phyloP scores from a whole-genome alignment of 2,329 filamentous ascomycete genomes.

The Alternaria triticimaculans region DNA sequence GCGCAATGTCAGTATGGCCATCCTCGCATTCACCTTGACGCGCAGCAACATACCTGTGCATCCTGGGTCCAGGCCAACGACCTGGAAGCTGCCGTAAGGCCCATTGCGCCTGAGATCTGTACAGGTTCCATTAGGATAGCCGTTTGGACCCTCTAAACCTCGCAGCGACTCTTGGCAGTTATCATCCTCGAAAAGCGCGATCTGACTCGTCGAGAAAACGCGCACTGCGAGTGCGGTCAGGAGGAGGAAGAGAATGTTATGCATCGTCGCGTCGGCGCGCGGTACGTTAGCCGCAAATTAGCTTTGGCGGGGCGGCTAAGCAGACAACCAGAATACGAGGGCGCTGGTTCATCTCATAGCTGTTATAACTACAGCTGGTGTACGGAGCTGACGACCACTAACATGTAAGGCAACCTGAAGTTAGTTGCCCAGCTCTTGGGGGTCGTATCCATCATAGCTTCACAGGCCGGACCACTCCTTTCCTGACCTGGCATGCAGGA shows the following conservation, averaged over 20 bases:
- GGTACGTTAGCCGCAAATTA: neutral
- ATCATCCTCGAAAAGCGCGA: conserved; percentile 17
- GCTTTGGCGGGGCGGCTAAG: neutral
- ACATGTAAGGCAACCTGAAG: neutral
- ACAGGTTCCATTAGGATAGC: conserved; percentile 25
- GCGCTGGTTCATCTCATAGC: neutral
- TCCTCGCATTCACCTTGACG: neutral
- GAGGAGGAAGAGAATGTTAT: neutral
- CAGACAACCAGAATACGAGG: neutral
- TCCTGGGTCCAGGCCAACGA: conserved; percentile 32
- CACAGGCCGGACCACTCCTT: neutral
- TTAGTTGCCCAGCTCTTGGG: conserved; percentile 1
- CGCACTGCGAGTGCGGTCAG: neutral
- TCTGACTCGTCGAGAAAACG: conserved; percentile 3
- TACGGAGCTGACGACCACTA: neutral
- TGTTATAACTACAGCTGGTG: conserved; percentile 2
- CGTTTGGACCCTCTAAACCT: conserved; percentile 20
- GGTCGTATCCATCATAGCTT: conserved; percentile 1
- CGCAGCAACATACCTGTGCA: conserved; percentile 26
- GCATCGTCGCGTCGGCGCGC: neutral
- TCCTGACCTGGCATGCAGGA: neutral
- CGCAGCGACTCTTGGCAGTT: conserved; percentile 16
- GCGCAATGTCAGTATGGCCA: neutral
- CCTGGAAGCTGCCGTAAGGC: conserved; percentile 27
- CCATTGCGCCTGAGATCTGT: conserved; percentile 20